Evolutionary conservation across 2,329 filamentous ascomycete genomes (phyloP).

Genomic region (Colletotrichum echinochloae): DNA sequence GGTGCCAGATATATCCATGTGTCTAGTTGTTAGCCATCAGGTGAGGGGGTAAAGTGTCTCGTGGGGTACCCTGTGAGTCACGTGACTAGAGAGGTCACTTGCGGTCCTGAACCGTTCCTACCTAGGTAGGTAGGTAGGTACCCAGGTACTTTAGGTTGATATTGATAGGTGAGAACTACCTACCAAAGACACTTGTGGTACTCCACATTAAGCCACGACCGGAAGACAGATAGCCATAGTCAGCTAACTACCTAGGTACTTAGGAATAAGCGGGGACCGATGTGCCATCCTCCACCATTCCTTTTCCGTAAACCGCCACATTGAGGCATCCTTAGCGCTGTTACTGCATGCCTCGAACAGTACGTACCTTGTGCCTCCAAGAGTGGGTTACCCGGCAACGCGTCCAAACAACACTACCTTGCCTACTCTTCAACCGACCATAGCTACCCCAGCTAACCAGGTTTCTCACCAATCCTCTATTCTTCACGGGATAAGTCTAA

Average conservation of each 20-base stretch:
- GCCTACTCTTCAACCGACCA: neutral
- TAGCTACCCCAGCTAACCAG: constrained; percentile 1
- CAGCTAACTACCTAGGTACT: too few relatives aligned
- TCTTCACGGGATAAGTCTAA: neutral
- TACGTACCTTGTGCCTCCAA: neutral
- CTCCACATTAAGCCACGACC: neutral
- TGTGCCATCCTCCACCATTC: neutral
- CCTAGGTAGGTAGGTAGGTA: neutral
- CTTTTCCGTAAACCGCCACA: neutral
- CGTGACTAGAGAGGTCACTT: neutral
- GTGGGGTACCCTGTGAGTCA: neutral
- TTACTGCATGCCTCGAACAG: neutral
- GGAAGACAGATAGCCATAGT: too few relatives aligned
- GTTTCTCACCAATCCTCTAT: neutral
- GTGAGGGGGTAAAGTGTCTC: neutral
- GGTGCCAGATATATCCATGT: neutral
- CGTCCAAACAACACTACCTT: constrained; percentile 12
- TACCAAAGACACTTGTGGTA: neutral
- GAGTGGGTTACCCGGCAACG: constrained; percentile 24
- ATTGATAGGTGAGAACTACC: too few relatives aligned
- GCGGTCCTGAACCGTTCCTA: neutral
- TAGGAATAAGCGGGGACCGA: too few relatives aligned
- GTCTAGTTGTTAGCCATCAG: neutral
- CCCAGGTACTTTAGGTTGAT: too few relatives aligned
- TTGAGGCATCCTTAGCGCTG: neutral